Evolutionary conservation across 768 basidiomycete genomes (phyloP).

Genomic region (Botryobasidium botryosum): DNA sequence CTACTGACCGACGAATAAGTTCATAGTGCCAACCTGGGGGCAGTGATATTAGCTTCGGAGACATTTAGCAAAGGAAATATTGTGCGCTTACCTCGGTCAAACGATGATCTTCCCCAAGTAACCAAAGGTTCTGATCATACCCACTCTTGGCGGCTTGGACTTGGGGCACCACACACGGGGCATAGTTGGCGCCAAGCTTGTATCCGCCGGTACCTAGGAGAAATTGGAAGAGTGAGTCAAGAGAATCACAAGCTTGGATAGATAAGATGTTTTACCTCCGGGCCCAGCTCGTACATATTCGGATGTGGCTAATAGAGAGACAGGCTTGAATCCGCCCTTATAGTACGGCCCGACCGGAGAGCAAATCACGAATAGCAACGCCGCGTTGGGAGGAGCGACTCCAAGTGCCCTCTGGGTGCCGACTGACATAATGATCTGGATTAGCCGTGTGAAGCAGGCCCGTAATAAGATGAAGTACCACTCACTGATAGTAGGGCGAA

Average conservation of each 20-base stretch:
- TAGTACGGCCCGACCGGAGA: slow-evolving; percentile 44
- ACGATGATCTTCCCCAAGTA: slow-evolving; percentile 40
- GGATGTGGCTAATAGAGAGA: slow-evolving; percentile 48
- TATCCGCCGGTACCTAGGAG: slow-evolving; percentile 26
- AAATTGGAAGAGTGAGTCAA: neutral
- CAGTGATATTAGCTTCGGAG: slow-evolving; percentile 10
- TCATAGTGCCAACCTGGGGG: slow-evolving; percentile 60
- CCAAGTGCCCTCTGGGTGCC: slow-evolving; percentile 28
- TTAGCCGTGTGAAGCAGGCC: neutral
- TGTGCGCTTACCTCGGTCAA: slow-evolving; percentile 22
- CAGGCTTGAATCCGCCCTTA: slow-evolving; percentile 31
- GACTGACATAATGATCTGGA: slow-evolving; percentile 11
- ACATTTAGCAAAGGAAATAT: neutral
- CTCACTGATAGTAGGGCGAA: slow-evolving; percentile 60
- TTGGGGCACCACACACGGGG: slow-evolving; percentile 45
- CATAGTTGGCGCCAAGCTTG: slow-evolving; percentile 53
- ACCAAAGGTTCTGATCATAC: slow-evolving; percentile 67
- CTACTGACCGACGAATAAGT: slow-evolving; percentile 33
- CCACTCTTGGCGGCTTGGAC: slow-evolving; percentile 45
- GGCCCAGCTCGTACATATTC: slow-evolving; percentile 72
- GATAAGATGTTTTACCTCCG: slow-evolving; percentile 72
- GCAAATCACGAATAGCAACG: slow-evolving; percentile 71
- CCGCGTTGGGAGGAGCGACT: slow-evolving; percentile 63
- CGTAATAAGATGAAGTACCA: slow-evolving; percentile 2
- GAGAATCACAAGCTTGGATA: neutral